Percentiles rank a stretch among this genome's conserved stretches.
phyloP scores from a whole-genome alignment of 2,329 filamentous ascomycete species.

The Trichoderma simmonsii region DNA sequence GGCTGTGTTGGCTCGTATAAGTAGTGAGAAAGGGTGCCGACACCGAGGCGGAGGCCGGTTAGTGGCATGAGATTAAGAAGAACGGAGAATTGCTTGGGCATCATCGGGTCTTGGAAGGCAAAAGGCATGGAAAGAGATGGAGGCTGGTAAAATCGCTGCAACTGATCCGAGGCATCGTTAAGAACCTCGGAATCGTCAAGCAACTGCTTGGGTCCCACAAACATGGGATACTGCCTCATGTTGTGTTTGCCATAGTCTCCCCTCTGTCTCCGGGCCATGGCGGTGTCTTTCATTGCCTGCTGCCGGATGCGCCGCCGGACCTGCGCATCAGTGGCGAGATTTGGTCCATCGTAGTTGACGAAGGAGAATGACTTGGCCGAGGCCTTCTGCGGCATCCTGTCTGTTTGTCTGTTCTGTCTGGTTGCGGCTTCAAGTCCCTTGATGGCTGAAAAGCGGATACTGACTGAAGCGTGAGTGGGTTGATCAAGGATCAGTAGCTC shows the following conservation, averaged over 20 bases:
- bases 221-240: conserved; percentile 8
- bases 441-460: background rate
- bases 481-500: background rate
- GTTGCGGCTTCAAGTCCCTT: background rate
- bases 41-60: conserved; percentile 5
- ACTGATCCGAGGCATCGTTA: background rate
- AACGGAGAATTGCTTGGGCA: conserved; percentile 3
- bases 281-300: conserved; percentile 11
- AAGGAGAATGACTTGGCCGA: background rate
- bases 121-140: background rate
- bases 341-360: conserved; percentile 10
- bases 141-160: background rate
- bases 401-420: background rate
- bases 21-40: conserved; percentile 2
- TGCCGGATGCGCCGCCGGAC: conserved; percentile 14
- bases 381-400: background rate
- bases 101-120: background rate
- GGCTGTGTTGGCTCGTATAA: conserved; percentile 4
- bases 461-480: background rate
- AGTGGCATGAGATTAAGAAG: conserved; percentile 9
- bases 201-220: background rate
- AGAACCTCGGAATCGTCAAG: background rate
- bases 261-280: conserved; percentile 1
- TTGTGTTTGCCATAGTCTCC: conserved; percentile 13
- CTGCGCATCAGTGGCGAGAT: conserved; percentile 1